Evolutionary conservation across 441 rosid species (phyloP).

Genomic region (Pelargonium australe): DNA sequence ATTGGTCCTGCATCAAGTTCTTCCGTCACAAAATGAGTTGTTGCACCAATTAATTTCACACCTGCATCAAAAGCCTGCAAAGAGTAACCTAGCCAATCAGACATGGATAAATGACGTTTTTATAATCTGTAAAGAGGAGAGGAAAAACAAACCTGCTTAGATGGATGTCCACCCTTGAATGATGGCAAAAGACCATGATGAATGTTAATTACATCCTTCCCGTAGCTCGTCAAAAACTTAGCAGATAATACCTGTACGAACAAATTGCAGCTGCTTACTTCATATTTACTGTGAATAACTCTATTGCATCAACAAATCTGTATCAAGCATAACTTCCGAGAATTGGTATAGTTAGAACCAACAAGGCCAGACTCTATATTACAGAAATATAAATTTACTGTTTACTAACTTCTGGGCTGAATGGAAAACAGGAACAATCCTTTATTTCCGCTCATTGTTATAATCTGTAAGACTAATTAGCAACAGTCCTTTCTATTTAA

Average conservation of each 20-base stretch:
- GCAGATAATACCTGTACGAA: constrained; percentile 61
- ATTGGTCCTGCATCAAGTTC: constrained; percentile 92
- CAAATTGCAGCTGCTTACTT: constrained; percentile 2
- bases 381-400: neutral
- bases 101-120: constrained; percentile 16
- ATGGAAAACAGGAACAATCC: constrained; percentile 13
- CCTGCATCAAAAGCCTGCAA: constrained; percentile 95
- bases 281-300: constrained; percentile 14
- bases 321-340: neutral
- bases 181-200: constrained; percentile 98
- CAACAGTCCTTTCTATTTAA: neutral
- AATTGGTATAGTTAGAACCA: neutral
- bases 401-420: neutral
- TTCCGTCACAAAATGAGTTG: constrained; percentile 82
- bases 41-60: constrained; percentile 90
- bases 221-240: constrained; percentile 58
- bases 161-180: constrained; percentile 75
- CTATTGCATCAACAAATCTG: constrained; percentile 8
- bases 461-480: constrained; percentile 4
- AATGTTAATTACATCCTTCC: constrained; percentile 88
- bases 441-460: constrained; percentile 15
- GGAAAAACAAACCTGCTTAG: constrained; percentile 57
- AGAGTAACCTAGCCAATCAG: constrained; percentile 31
- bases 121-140: constrained; percentile 8
- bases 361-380: constrained; percentile 11